Evolutionary conservation across 192 early-diverging fungal genomes (phyloP).

Genomic region (Phlyctochytrium arcticum): DNA sequence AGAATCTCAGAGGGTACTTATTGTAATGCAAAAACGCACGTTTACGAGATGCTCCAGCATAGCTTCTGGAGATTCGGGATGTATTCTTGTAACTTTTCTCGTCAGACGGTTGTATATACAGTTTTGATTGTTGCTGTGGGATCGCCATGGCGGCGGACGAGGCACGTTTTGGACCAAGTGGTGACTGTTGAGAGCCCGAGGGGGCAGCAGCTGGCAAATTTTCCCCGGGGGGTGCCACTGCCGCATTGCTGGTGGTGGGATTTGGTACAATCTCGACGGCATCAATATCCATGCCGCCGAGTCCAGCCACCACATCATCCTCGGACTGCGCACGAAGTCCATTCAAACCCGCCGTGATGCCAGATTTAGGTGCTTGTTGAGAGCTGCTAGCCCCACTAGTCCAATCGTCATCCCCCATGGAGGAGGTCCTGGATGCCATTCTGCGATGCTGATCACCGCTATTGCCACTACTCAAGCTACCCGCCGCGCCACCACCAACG

Average conservation of each 20-base stretch:
- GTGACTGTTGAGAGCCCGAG: too few species aligned
- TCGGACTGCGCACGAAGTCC: not conserved
- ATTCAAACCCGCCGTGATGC: not conserved
- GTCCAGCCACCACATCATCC: constrained; percentile 1
- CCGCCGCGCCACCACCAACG: not conserved
- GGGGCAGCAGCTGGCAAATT: not conserved
- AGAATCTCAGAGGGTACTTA: not conserved
- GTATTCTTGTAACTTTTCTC: constrained; percentile 27
- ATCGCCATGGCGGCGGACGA: too few species aligned
- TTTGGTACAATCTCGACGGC: not conserved
- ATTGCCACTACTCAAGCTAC: not conserved
- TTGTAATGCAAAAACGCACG: not conserved
- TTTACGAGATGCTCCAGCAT: constrained; percentile 20
- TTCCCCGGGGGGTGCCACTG: not conserved
- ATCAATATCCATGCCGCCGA: constrained; percentile 20
- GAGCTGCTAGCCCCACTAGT: not conserved
- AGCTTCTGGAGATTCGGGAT: constrained; percentile 27
- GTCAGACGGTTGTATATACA: not conserved
- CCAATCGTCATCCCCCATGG: constrained; percentile 8
- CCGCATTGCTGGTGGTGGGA: not conserved
- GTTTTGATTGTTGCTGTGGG: not conserved
- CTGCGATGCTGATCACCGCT: not conserved
- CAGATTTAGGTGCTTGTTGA: too few species aligned
- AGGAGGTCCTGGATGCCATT: constrained; percentile 3
- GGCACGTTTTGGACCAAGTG: too few species aligned